phyloP scores from a whole-genome alignment of 177 flowering plant genomes.

The Tripterygium wilfordii region DNA sequence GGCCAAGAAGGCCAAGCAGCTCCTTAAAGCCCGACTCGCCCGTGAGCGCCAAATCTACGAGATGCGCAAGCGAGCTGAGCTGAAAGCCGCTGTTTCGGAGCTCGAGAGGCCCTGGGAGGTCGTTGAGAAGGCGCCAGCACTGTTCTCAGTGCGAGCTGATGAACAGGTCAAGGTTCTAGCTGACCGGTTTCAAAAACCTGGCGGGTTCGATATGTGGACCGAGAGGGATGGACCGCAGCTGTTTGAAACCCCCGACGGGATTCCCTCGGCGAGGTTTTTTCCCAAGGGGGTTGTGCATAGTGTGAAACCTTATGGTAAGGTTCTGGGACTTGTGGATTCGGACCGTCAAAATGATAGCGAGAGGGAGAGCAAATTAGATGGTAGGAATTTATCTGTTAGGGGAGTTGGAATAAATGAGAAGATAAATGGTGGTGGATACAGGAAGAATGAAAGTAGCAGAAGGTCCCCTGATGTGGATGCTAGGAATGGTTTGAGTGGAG shows the following conservation, averaged over 20 bases:
- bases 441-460: too few relatives aligned
- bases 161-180: conserved; percentile 85
- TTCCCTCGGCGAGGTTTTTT: conserved; percentile 69
- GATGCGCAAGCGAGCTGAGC: conserved; percentile 90
- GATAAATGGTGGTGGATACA: too few relatives aligned
- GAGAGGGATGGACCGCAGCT: conserved; percentile 80
- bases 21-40: conserved; percentile 72
- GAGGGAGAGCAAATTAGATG: too few relatives aligned
- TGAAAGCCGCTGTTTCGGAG: conserved; percentile 72
- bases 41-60: conserved; percentile 88
- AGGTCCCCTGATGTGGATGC: too few relatives aligned
- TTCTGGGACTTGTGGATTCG: background rate
- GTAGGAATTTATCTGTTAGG: too few relatives aligned
- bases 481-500: too few relatives aligned
- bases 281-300: conserved; percentile 90
- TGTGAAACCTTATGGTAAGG: conserved; percentile 44
- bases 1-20: conserved; percentile 76
- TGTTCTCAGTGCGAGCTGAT: conserved; percentile 79
- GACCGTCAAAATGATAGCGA: background rate
- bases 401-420: too few relatives aligned
- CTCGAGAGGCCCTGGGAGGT: conserved; percentile 90
- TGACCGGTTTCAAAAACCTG: conserved; percentile 77
- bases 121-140: conserved; percentile 55
- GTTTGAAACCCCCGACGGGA: conserved; percentile 42
- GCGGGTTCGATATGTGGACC: conserved; percentile 87